These are phyloP conservation scores for Suillus subluteus DNA, from an alignment of 768 basidiomycete genomes.

Conservation along the genomic window DNA sequence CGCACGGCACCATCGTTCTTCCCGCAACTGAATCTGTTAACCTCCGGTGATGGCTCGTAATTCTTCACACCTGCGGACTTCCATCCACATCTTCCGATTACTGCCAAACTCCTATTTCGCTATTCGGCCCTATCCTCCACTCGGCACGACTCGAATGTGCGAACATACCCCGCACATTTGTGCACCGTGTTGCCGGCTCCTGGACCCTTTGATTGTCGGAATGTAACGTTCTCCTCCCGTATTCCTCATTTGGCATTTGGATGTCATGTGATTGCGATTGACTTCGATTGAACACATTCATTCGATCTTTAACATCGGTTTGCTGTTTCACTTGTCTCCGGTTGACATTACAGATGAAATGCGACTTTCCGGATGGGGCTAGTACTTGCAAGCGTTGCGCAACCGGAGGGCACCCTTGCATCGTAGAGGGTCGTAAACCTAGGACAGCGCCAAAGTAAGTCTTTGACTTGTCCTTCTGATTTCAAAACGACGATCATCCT, in stretches of 20 bases:
- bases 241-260: slow-evolving; percentile 12
- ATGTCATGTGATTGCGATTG: slow-evolving; percentile 11
- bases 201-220: slow-evolving; percentile 12
- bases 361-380: slow-evolving; percentile 73
- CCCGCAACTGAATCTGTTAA: slow-evolving; percentile 28
- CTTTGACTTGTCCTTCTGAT: slow-evolving; percentile 3
- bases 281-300: slow-evolving; percentile 11
- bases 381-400: slow-evolving; percentile 82
- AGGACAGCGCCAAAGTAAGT: slow-evolving; percentile 83
- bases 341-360: slow-evolving; percentile 69
- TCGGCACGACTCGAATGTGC: neutral
- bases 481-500: slow-evolving; percentile 3
- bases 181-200: slow-evolving; percentile 11
- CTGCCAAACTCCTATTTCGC: neutral
- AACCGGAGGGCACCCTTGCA: slow-evolving; percentile 71
- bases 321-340: slow-evolving; percentile 18
- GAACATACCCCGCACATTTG: slow-evolving; percentile 10
- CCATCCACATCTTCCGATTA: neutral
- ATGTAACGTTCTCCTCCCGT: slow-evolving; percentile 17
- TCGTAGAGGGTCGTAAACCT: slow-evolving; percentile 83
- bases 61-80: slow-evolving; percentile 6
- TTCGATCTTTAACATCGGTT: slow-evolving; percentile 17
- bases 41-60: slow-evolving; percentile 25
- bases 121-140: slow-evolving; percentile 1
- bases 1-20: slow-evolving; percentile 18